phyloP scores from a whole-genome alignment of 441 rosid genomes.

The Arabidopsis lyrata region DNA sequence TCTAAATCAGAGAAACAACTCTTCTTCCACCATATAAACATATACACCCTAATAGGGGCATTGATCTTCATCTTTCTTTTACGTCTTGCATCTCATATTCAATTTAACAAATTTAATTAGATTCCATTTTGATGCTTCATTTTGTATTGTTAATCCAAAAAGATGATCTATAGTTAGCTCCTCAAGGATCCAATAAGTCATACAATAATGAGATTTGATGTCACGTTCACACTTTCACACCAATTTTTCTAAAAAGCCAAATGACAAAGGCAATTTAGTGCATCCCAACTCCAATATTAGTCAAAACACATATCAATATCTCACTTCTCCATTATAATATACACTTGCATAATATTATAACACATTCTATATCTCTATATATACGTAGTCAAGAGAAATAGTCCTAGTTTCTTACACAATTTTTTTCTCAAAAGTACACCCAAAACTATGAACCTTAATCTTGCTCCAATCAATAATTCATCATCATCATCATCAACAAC shows the following conservation, averaged over 20 bases:
- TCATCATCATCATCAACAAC: slow-evolving; percentile 17
- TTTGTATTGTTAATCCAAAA: slow-evolving; percentile 8
- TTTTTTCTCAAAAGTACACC: slow-evolving; percentile 8
- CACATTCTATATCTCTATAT: slow-evolving; percentile 13
- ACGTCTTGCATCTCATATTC: slow-evolving; percentile 21
- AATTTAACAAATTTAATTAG: neutral
- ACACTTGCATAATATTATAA: slow-evolving; percentile 11
- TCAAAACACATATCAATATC: slow-evolving; percentile 26
- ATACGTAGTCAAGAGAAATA: slow-evolving; percentile 31
- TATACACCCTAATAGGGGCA: neutral
- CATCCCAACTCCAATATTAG: slow-evolving; percentile 44
- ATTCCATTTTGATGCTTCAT: slow-evolving; percentile 14
- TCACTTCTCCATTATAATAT: slow-evolving; percentile 12
- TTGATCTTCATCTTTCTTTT: slow-evolving; percentile 5
- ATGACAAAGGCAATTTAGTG: slow-evolving; percentile 37
- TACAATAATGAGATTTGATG: slow-evolving; percentile 43
- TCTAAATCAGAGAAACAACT: slow-evolving; percentile 13
- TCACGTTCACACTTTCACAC: slow-evolving; percentile 41
- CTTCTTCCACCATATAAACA: slow-evolving; percentile 7
- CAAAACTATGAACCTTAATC: slow-evolving; percentile 37
- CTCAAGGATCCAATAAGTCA: slow-evolving; percentile 38
- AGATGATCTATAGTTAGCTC: slow-evolving; percentile 25
- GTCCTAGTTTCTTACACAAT: slow-evolving; percentile 23
- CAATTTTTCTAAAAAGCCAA: neutral
- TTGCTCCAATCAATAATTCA: neutral